Evolutionary conservation across 192 early-diverging fungal species (phyloP), one percentile per base, ranked within the genome.

Genomic region (Coemansia sp.): DNA sequence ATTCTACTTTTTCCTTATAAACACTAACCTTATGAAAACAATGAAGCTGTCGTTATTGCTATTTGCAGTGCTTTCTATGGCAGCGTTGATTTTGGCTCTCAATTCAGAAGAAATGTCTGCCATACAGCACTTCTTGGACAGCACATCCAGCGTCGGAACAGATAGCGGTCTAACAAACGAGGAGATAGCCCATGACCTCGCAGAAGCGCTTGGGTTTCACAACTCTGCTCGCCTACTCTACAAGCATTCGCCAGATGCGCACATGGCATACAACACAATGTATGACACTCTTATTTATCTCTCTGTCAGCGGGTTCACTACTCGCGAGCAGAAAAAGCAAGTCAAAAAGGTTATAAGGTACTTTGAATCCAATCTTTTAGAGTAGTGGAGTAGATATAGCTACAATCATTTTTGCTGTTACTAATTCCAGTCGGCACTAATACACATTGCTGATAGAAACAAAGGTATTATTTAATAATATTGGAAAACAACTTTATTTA

Each of bases 171-270:
- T 45, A 13, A 81, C 78, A 16, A 81, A 67, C 16, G 73, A 76
- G 10, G 78, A 81, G 36, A 67, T 81, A 12, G 56, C 67, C 32
- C 78, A 81, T 18, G 74, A 76, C 42, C 58, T 81, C 21, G 71
- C 78, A 16, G 70, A 49, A 3, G 61, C 63, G 5, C 73, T 81
- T 21, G 73, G 71, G 10, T 46, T 76, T 11, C 69, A 21, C 58
- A 76, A 67, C 58, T 81, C 78, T 13, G 73, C 73, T 16, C 52
- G 74, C 5, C 39, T 76, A 22, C 65, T 81, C 18, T 81, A 81
- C 71, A 81, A 81, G 56, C 66, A 76, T 65, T 81, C 78, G 16
- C 78, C 73, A 5, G 73, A 81, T 37, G 71, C 73, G 10, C 61
- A 64, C 19, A 13, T 60, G 5, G 78, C 70, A n/a, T 81, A 81